Evolutionary conservation across 2,329 filamentous ascomycete species (phyloP), one percentile per base, ranked within the genome.

Genomic region (Aspergillus eucalypticola): DNA sequence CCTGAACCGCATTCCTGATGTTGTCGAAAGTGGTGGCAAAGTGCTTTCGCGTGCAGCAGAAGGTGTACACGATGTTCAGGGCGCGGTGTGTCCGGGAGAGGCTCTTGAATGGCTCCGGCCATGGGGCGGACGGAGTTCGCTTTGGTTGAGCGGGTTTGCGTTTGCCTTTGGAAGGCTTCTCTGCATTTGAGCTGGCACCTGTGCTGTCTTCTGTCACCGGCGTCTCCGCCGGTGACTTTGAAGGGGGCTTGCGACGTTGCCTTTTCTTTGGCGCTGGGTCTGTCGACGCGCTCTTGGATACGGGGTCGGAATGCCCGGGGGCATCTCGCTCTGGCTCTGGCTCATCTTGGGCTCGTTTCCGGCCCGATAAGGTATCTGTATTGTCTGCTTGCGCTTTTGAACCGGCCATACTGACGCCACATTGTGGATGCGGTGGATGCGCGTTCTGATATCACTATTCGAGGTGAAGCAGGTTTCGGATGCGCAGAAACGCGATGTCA

Each of bases 31-130:
- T 97, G 0, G 95, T 98, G 0, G 91, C 88, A 27, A 98, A 83
- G 69, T 98, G 91, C 73, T 96, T 97, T 49, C 95, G 88, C 1
- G 94, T 94, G 72, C 88, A 95, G 78, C 92, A 96, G 72, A 99
- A 98, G 0, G 95, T 98, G 69, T 92, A 96, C 0, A 98, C 92
- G 1, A 98, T 79, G 68, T 96, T 99, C 61, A 99, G 79, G 1
- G 95, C 94, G 62, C 88, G 86, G 73, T 98, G 90, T 0, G 88
- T 90, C 73, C 88, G 88, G 25, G 89, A 87, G 8, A 98, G 82
- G 44, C 82, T 80, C 59, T 86, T 88, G 74, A 98, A 91, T 49
- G 84, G 81, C 1, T 86, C 82, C 0, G 93, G 92, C 92, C 94
- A 97, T 44, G 84, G 83, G 54, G 83, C 79, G 1, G 81, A 64